phyloP scores from a whole-genome alignment of 1,284 basidiomycete species.

The Ganoderma multipileum region DNA sequence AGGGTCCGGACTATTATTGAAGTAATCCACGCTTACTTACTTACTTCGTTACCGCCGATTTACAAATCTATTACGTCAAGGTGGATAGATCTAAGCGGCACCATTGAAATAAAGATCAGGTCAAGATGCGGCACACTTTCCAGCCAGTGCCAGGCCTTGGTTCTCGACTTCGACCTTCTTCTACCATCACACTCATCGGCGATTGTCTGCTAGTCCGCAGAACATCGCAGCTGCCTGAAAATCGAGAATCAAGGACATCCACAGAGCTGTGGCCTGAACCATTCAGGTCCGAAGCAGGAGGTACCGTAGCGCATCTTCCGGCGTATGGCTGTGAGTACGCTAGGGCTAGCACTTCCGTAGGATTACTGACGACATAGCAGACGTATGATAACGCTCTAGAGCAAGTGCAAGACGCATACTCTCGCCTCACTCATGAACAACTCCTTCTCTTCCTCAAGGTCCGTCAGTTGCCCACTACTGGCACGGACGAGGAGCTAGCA shows the following conservation, averaged over 20 bases:
- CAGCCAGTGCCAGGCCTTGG: constrained; percentile 2
- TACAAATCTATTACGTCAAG: constrained; percentile 3
- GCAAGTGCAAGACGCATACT: constrained; percentile 70
- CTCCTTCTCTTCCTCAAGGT: constrained; percentile 77
- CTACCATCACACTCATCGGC: neutral
- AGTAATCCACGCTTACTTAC: neutral
- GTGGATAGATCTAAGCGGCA: neutral
- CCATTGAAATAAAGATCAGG: neutral
- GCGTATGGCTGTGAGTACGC: constrained; percentile 31
- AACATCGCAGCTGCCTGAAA: neutral
- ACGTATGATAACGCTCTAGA: constrained; percentile 42
- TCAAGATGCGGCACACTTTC: neutral
- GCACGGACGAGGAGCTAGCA: constrained; percentile 66
- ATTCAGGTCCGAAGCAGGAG: neutral
- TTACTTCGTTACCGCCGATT: neutral
- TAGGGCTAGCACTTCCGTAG: neutral
- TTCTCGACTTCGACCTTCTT: neutral
- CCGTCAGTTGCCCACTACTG: constrained; percentile 67
- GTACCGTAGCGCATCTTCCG: neutral
- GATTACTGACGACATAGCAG: constrained; percentile 28
- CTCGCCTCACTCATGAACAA: constrained; percentile 67
- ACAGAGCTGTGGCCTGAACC: neutral
- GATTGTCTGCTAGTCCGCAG: neutral
- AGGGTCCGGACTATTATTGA: neutral
- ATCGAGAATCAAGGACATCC: neutral